phyloP scores from a whole-genome alignment of 2,329 filamentous ascomycete species.

The Pseudopyrenochaeta lycopersici region DNA sequence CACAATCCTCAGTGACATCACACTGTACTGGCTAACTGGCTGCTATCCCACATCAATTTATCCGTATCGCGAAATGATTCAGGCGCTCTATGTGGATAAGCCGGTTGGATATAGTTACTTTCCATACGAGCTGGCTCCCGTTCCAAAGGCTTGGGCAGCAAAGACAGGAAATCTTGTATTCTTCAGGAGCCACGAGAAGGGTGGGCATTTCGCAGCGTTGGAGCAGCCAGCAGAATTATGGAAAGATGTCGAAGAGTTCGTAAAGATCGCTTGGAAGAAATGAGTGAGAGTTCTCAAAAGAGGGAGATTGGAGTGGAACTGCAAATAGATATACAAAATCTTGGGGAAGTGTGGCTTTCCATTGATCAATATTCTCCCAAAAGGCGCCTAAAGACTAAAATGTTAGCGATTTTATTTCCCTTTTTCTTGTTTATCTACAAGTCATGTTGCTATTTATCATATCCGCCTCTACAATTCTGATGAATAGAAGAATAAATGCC shows the following conservation, averaged over 20 bases:
- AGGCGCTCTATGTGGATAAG: constrained; percentile 47
- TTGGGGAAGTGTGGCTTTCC: too few relatives aligned
- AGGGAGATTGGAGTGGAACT: too few relatives aligned
- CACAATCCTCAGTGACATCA: constrained; percentile 60
- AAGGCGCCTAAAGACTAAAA: too few relatives aligned
- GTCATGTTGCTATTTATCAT: too few relatives aligned
- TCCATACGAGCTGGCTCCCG: constrained; percentile 52
- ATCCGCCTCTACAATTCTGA: too few relatives aligned
- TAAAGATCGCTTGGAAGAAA: constrained; percentile 44
- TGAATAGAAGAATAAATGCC: too few relatives aligned
- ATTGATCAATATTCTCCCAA: too few relatives aligned
- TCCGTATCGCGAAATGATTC: constrained; percentile 54
- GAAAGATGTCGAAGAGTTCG: constrained; percentile 57
- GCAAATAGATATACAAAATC: too few relatives aligned
- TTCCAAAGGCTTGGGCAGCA: constrained; percentile 52
- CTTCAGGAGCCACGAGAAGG: constrained; percentile 46
- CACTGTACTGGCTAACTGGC: constrained; percentile 65
- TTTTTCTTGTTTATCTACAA: too few relatives aligned
- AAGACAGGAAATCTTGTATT: constrained; percentile 50
- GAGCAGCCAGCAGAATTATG: constrained; percentile 54
- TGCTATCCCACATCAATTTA: constrained; percentile 60
- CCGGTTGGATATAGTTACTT: constrained; percentile 57
- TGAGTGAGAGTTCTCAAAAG: neutral
- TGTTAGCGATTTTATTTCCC: too few relatives aligned
- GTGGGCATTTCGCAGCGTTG: constrained; percentile 61